Conservation (phyloP, 805 yeast genomes). For the Nakazawaea anatomiae region DNA sequence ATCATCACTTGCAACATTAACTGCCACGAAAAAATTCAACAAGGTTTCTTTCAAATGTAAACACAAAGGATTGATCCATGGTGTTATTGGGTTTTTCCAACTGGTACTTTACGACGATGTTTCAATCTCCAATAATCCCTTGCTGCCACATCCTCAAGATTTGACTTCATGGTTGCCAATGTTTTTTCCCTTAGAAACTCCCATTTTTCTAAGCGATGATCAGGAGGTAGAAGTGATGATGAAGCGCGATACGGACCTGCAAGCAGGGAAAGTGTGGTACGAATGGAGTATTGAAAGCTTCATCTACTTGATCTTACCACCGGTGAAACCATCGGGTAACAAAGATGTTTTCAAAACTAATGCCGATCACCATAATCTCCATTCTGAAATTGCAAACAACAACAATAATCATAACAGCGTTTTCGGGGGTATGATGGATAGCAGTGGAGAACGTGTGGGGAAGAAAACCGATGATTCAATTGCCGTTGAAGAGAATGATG, state of each 20-base stretch:
- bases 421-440: not conserved
- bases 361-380: not conserved
- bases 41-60: constrained; percentile 32
- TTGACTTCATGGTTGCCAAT: constrained; percentile 66
- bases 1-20: constrained; percentile 24
- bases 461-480: constrained; percentile 4
- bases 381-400: not conserved
- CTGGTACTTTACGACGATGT: constrained; percentile 61
- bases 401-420: constrained; percentile 15
- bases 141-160: constrained; percentile 29
- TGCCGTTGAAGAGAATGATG: constrained; percentile 16
- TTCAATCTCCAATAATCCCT: constrained; percentile 44
- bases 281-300: constrained; percentile 59
- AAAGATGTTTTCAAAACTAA: constrained; percentile 1
- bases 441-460: not conserved
- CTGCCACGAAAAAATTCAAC: constrained; percentile 4
- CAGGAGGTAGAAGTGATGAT: constrained; percentile 48
- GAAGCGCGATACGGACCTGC: constrained; percentile 34
- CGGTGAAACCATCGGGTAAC: constrained; percentile 9
- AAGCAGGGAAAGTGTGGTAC: constrained; percentile 45
- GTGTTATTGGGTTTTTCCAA: constrained; percentile 69
- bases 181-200: constrained; percentile 54
- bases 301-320: constrained; percentile 28
- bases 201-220: constrained; percentile 46
- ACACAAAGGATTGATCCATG: constrained; percentile 57